These are phyloP conservation scores for Colletotrichum cereale DNA, from an alignment of 2,329 filamentous ascomycete genomes.

Conservation along the genomic window DNA sequence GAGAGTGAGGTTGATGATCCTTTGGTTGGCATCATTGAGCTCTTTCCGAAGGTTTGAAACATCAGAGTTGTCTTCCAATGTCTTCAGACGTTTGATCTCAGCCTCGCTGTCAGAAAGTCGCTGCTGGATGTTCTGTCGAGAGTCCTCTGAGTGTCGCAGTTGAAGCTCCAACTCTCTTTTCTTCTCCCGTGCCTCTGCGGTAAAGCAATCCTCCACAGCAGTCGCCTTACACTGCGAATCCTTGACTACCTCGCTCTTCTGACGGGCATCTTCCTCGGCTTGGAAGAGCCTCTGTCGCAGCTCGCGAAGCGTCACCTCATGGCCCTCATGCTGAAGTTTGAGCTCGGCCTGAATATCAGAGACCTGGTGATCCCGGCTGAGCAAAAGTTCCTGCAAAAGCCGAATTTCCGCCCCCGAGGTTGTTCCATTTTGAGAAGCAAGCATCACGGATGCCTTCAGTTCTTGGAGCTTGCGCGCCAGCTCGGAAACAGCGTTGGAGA, in stretches of 20 bases:
- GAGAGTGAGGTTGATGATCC: constrained; percentile 34
- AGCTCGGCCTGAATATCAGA: background rate
- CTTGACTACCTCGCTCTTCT: background rate
- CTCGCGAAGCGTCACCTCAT: constrained; percentile 19
- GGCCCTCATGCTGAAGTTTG: background rate
- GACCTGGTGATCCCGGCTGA: background rate
- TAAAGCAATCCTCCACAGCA: background rate
- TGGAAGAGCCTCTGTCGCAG: constrained; percentile 2
- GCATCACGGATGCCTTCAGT: background rate
- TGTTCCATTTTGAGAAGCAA: background rate
- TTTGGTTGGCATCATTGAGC: constrained; percentile 29
- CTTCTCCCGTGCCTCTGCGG: background rate
- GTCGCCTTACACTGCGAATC: background rate
- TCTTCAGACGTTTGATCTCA: constrained; percentile 4
- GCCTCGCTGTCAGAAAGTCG: background rate
- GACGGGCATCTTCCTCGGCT: constrained; percentile 8
- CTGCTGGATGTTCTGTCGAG: background rate
- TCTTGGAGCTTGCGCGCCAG: constrained; percentile 6
- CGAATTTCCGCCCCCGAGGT: background rate
- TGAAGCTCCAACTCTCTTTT: background rate
- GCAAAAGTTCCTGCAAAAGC: background rate
- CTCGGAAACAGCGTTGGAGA: constrained; percentile 4
- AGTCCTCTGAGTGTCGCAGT: background rate
- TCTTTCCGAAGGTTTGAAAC: constrained; percentile 13
- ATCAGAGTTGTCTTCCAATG: background rate